These are phyloP conservation scores for Neurospora sp. DNA, from an alignment of 495 filamentous ascomycete species.

Conservation along the genomic window DNA sequence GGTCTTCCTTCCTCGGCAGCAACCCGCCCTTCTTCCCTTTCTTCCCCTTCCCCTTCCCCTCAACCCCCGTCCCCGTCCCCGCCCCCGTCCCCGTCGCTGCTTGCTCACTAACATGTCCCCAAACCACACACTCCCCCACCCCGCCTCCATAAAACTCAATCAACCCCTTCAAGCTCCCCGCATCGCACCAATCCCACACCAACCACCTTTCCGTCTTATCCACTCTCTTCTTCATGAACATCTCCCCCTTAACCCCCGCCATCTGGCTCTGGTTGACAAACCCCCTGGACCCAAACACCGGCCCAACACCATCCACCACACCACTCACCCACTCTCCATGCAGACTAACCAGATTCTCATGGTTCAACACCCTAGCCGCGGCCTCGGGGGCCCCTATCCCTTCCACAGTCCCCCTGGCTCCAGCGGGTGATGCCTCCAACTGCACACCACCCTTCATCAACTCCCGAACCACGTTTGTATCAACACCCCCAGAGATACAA, in stretches of 20 bases:
- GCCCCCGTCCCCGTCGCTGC: neutral
- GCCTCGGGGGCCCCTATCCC: constrained; percentile 4
- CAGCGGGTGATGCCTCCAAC: neutral
- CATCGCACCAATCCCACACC: constrained; percentile 34
- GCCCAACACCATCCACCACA: neutral
- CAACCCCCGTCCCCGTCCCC: too few relatives aligned
- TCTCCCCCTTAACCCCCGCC: neutral
- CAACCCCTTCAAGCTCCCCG: constrained; percentile 24
- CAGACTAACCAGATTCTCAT: constrained; percentile 32
- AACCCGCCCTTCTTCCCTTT: neutral
- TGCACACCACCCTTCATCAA: neutral
- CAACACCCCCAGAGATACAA: neutral
- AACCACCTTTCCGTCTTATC: constrained; percentile 6
- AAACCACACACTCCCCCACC: neutral
- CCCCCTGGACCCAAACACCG: neutral
- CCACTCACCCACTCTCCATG: constrained; percentile 14
- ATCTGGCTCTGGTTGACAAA: neutral
- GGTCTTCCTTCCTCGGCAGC: neutral
- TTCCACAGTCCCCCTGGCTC: neutral
- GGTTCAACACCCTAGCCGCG: constrained; percentile 25
- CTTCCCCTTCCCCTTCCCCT: neutral
- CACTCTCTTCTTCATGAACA: neutral
- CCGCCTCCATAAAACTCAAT: constrained; percentile 8
- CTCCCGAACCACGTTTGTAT: neutral
- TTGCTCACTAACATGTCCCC: neutral